Evolutionary conservation across 1,284 basidiomycete genomes (phyloP).

Genomic region (Heliocybe sulcata): DNA sequence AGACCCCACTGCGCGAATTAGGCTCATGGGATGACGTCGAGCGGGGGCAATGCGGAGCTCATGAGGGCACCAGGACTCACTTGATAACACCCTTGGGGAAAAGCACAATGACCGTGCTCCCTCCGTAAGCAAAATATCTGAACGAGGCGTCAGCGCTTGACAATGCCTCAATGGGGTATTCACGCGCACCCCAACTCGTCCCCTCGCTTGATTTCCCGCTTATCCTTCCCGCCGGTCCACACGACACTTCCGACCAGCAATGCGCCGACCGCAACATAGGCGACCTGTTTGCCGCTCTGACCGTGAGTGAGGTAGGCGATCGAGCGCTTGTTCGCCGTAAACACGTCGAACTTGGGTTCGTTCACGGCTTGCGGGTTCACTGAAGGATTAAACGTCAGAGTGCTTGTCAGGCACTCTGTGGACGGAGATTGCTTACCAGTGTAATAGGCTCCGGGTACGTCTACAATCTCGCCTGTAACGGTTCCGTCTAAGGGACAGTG

Average conservation of each 20-base stretch:
- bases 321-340: constrained; percentile 64
- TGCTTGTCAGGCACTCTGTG: not conserved
- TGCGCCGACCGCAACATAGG: constrained; percentile 58
- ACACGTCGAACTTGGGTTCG: constrained; percentile 61
- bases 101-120: constrained; percentile 61
- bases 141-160: no score
- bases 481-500: constrained; percentile 69
- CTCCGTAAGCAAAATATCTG: constrained; percentile 57
- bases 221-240: constrained; percentile 22
- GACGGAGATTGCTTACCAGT: constrained; percentile 34
- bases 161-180: constrained; percentile 12
- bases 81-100: constrained; percentile 53
- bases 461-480: constrained; percentile 34
- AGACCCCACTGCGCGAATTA: no score
- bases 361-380: constrained; percentile 83
- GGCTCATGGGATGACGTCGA: no score
- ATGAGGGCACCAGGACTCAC: constrained; percentile 19
- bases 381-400: constrained; percentile 11
- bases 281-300: constrained; percentile 37
- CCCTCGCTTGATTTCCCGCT: constrained; percentile 35
- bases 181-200: constrained; percentile 45
- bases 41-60: not conserved
- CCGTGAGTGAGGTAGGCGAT: constrained; percentile 45
- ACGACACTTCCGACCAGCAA: constrained; percentile 39
- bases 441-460: constrained; percentile 52